phyloP scores from a whole-genome alignment of 2,329 filamentous ascomycete species.

The Phaeosphaeria sp. region DNA sequence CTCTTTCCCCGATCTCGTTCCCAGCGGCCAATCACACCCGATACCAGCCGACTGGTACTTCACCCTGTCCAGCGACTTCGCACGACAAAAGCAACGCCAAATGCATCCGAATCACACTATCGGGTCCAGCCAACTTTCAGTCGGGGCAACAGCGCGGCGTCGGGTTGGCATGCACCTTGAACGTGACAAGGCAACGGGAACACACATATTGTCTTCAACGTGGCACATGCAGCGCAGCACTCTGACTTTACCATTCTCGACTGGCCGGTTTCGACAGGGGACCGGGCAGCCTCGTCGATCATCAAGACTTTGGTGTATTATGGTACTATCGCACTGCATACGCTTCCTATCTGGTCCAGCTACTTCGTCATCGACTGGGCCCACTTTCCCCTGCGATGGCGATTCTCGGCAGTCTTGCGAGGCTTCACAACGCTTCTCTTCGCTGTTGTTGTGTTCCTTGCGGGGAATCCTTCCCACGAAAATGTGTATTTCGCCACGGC shows the following conservation, averaged over 20 bases:
- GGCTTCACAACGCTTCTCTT: constrained; percentile 11
- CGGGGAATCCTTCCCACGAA: constrained; percentile 36
- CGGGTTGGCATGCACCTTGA: constrained; percentile 4
- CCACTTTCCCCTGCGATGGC: not conserved
- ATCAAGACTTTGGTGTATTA: not conserved
- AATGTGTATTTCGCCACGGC: constrained; percentile 42
- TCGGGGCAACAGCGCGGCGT: not conserved
- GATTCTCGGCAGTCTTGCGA: not conserved
- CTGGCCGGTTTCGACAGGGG: not conserved
- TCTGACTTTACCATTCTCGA: not conserved
- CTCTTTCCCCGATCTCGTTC: not conserved
- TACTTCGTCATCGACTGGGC: not conserved
- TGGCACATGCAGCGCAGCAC: constrained; percentile 3
- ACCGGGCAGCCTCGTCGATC: not conserved
- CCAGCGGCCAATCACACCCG: constrained; percentile 5
- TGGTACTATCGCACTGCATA: not conserved
- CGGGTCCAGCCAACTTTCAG: not conserved
- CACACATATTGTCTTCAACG: constrained; percentile 6
- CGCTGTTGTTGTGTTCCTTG: constrained; percentile 15
- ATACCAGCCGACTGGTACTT: constrained; percentile 5
- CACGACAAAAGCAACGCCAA: constrained; percentile 11
- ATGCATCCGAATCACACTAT: constrained; percentile 7
- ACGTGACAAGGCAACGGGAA: constrained; percentile 2
- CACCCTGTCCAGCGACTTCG: constrained; percentile 2
- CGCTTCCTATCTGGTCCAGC: not conserved